Evolutionary conservation across 495 filamentous ascomycete genomes (phyloP), one percentile per base, ranked within the genome.

Genomic region (Parachaetomium inaequale): DNA sequence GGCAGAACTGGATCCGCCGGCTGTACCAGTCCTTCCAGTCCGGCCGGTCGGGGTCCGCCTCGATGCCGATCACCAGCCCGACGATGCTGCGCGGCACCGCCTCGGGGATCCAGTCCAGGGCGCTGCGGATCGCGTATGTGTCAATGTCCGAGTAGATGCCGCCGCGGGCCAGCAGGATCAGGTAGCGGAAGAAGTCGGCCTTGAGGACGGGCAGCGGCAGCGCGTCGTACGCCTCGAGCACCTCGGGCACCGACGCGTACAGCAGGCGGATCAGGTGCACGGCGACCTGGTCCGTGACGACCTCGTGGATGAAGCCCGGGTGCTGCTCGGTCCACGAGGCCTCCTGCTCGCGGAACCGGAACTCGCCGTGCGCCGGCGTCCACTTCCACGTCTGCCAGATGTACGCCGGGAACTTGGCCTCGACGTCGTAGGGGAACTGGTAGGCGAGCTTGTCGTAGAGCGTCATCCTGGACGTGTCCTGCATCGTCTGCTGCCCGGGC

Each of bases 361-460:
- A 98, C 62, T 90, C 84, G 56, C 84, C 79, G n/a, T 88, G 88
- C 1, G 87, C 82, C 1, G 95, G 94, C 1, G 86, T 88, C 72
- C 88, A 90, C 75, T 95, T 96, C 94, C 94, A 98, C 42, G 94
- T 98, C 79, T 98, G 94, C 94, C 94, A 98, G 63, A 98, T 95
- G 75, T 96, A 98, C 29, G 92, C 93, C 0, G 94, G 94, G 74
- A 98, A 98, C 73, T 91, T 93, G 59, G 79, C 72, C 64, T 91
- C 86, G 50, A 92, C 82, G 66, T 95, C 87, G 77, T 98, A 98
- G 14, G 93, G 92, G 71, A 93, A 98, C 68, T 95, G 89, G 78
- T 95, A 96, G 40, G 85, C 89, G 54, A 98, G 82, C 68, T 92
- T 92, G 32, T 96, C 89, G 69, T 86, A 83, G 19, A 98, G 76